A percentile compares a stretch with the other conserved stretches of the same genome.
Conservation (phyloP, 305 asterid species). For the Fraxinus latifolia region DNA sequence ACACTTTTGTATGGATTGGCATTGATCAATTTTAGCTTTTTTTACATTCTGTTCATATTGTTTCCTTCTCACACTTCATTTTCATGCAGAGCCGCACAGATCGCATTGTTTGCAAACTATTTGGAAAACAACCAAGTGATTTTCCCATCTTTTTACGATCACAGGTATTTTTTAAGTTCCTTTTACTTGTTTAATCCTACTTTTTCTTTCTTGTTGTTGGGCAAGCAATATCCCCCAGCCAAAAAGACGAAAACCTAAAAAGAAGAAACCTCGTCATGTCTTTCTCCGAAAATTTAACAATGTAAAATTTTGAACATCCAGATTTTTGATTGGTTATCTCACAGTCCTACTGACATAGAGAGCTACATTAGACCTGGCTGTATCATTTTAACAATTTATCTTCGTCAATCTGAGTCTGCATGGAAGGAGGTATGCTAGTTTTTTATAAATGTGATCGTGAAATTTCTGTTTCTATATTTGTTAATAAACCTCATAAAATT, state of each 20-base stretch:
- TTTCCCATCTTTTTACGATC: slow-evolving; percentile 66
- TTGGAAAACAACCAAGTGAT: slow-evolving; percentile 77
- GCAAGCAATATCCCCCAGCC: background rate
- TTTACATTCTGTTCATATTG: background rate
- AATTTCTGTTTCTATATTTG: background rate
- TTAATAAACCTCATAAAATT: slow-evolving; percentile 16
- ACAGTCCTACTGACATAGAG: slow-evolving; percentile 79
- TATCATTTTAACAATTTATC: slow-evolving; percentile 65
- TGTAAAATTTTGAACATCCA: slow-evolving; percentile 37
- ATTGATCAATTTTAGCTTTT: background rate
- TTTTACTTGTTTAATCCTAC: background rate
- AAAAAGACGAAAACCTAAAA: background rate
- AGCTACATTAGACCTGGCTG: slow-evolving; percentile 90
- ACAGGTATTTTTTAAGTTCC: slow-evolving; percentile 44
- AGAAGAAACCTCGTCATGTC: background rate
- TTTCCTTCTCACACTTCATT: background rate
- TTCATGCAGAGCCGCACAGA: slow-evolving; percentile 65
- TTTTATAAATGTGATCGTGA: slow-evolving; percentile 8
- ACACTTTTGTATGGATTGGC: background rate
- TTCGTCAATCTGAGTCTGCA: slow-evolving; percentile 52
- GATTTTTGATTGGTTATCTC: slow-evolving; percentile 83
- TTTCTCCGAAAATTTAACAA: slow-evolving; percentile 22
- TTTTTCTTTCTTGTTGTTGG: background rate
- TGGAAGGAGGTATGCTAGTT: slow-evolving; percentile 74
- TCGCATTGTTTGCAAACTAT: slow-evolving; percentile 82